Conservation (phyloP, 371 early-diverging fungal genomes). For the Apophysomyces trapeziformis region DNA sequence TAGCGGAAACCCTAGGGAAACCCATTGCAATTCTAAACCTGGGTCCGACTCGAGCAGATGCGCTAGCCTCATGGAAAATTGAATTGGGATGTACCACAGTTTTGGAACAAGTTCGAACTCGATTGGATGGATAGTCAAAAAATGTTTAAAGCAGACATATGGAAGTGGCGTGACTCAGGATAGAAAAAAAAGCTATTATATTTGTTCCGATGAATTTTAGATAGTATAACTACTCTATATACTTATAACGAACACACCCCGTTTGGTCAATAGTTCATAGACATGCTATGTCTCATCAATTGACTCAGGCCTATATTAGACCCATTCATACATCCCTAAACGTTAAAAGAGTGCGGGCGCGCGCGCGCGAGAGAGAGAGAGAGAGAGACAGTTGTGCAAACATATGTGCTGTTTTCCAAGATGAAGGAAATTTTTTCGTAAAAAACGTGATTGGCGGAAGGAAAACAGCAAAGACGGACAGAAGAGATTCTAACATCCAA, state of each 20-base stretch:
- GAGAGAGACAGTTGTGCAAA: not conserved
- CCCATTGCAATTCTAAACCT: conserved; percentile 75
- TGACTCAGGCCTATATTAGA: too few species aligned
- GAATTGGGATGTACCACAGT: conserved; percentile 54
- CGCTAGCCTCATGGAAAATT: conserved; percentile 59
- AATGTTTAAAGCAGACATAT: not conserved
- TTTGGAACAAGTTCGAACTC: conserved; percentile 23
- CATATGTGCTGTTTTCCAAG: not conserved
- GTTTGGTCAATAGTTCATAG: too few species aligned
- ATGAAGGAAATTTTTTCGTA: conserved; percentile 16
- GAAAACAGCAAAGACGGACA: conserved; percentile 9
- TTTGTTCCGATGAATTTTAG: not conserved
- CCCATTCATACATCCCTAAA: too few species aligned
- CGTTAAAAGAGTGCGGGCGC: too few species aligned
- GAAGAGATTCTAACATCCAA: conserved; percentile 12
- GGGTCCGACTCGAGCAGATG: conserved; percentile 79
- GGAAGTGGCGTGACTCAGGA: too few species aligned
- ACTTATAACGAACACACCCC: too few species aligned
- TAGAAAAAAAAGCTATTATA: conserved; percentile 1
- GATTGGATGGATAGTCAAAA: not conserved
- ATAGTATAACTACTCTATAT: not conserved
- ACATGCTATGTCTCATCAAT: too few species aligned
- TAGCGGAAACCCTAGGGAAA: conserved; percentile 61
- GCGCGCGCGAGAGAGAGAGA: too few species aligned
- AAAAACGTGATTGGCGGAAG: conserved; percentile 16